These are phyloP conservation scores for Aureobasidium sp. DNA, from an alignment of 2,329 filamentous ascomycete genomes.

Conservation along the genomic window DNA sequence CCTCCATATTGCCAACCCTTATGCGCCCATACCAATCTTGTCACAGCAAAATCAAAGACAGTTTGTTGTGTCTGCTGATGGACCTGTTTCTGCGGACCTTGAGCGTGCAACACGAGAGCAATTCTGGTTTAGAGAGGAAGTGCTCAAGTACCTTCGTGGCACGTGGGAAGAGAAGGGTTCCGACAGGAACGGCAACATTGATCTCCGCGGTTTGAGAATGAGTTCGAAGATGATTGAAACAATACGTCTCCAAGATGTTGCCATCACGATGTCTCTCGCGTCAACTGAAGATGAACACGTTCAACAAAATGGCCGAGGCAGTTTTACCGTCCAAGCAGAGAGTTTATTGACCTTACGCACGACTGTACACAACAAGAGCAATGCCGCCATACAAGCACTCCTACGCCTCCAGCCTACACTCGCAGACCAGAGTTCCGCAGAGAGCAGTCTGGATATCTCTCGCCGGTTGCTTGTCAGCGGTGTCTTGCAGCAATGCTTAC, in stretches of 20 bases:
- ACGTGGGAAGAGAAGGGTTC: constrained; percentile 61
- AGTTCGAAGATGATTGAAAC: constrained; percentile 74
- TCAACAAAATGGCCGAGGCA: constrained; percentile 37
- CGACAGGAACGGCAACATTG: constrained; percentile 59
- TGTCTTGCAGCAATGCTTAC: constrained; percentile 67
- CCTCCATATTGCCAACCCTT: constrained; percentile 68
- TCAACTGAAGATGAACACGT: constrained; percentile 21
- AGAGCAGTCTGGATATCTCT: constrained; percentile 70
- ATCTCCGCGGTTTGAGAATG: constrained; percentile 69
- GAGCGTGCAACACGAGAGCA: constrained; percentile 73
- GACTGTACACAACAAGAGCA: constrained; percentile 67
- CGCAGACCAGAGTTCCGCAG: constrained; percentile 58
- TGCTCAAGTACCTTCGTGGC: constrained; percentile 64
- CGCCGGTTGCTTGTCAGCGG: constrained; percentile 82
- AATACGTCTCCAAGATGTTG: constrained; percentile 65
- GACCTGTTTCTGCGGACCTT: constrained; percentile 63
- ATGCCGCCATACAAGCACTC: constrained; percentile 60
- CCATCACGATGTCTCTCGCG: constrained; percentile 22
- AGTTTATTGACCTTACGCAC: constrained; percentile 64
- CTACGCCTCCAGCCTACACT: constrained; percentile 72
- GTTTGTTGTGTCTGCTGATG: constrained; percentile 78
- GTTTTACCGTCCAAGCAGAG: constrained; percentile 48
- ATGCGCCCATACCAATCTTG: constrained; percentile 70
- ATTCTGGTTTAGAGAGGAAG: constrained; percentile 84
- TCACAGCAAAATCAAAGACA: constrained; percentile 81